phyloP scores from a whole-genome alignment of 2,329 filamentous ascomycete genomes.

The Macroventuria anomochaeta region DNA sequence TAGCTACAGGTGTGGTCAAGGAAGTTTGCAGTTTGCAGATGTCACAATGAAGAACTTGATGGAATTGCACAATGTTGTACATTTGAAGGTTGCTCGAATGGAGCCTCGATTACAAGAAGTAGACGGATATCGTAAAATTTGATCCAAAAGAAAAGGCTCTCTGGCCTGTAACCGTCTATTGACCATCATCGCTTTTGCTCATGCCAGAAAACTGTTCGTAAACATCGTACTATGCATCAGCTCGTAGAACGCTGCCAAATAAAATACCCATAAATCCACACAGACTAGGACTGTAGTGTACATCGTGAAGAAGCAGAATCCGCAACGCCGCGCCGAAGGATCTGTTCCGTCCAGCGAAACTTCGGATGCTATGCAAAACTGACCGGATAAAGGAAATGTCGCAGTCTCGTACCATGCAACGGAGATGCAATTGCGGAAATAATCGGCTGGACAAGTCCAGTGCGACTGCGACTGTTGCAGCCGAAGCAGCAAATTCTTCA shows the following conservation, averaged over 20 bases:
- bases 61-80: background rate
- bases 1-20: too few species aligned
- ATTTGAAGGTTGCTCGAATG: background rate
- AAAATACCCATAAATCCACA: background rate
- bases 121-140: conserved; percentile 5
- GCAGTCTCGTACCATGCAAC: background rate
- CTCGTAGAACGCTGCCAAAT: conserved; percentile 1
- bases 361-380: conserved; percentile 8
- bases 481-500: background rate
- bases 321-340: conserved; percentile 1
- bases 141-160: background rate
- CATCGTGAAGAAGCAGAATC: conserved; percentile 2
- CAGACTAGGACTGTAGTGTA: background rate
- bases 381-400: background rate
- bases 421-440: conserved; percentile 2
- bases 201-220: conserved; percentile 5
- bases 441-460: background rate
- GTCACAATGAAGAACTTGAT: background rate
- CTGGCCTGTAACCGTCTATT: conserved; percentile 5
- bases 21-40: too few species aligned
- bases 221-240: conserved; percentile 12
- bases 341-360: conserved; percentile 18
- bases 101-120: background rate
- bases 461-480: conserved; percentile 9
- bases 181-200: conserved; percentile 9